Conservation (phyloP, 495 filamentous ascomycete genomes). For the Cetradonia linearis region DNA sequence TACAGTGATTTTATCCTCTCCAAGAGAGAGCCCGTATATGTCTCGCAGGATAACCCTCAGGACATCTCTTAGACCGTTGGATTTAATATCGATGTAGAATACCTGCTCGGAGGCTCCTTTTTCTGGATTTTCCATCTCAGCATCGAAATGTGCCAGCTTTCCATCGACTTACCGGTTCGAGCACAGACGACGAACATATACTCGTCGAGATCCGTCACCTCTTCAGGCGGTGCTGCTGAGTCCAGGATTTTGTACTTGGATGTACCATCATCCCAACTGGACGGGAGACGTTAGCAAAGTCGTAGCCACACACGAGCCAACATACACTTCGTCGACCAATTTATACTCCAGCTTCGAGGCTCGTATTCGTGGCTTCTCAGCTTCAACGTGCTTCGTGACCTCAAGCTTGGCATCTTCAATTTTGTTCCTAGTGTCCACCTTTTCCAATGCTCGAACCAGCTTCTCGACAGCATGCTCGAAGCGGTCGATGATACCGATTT, state of each 20-base stretch:
- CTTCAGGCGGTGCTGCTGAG: constrained; percentile 9
- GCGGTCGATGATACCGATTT: constrained; percentile 11
- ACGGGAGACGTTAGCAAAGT: constrained; percentile 12
- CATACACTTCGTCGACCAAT: constrained; percentile 15
- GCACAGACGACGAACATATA: constrained; percentile 15
- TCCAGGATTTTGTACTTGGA: constrained; percentile 20
- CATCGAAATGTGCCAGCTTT: neutral
- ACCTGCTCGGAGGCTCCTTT: constrained; percentile 5
- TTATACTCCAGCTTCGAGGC: constrained; percentile 17
- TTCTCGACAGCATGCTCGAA: constrained; percentile 11
- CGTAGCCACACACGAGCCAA: constrained; percentile 4
- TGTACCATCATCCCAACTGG: constrained; percentile 15
- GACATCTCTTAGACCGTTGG: constrained; percentile 14
- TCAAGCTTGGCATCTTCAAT: constrained; percentile 2
- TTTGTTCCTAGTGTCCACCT: constrained; percentile 11
- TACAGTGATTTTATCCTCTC: constrained; percentile 18
- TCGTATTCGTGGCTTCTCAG: constrained; percentile 6
- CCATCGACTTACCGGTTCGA: constrained; percentile 11
- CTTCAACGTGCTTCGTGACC: constrained; percentile 12
- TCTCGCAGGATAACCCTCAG: constrained; percentile 12
- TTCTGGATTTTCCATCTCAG: constrained; percentile 11
- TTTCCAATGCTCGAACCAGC: constrained; percentile 15
- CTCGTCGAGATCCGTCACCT: constrained; percentile 13
- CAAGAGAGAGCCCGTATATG: constrained; percentile 14
- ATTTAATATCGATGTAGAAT: constrained; percentile 20